Evolutionary conservation across 371 early-diverging fungal genomes (phyloP).

Genomic region (Mortierella sp.): DNA sequence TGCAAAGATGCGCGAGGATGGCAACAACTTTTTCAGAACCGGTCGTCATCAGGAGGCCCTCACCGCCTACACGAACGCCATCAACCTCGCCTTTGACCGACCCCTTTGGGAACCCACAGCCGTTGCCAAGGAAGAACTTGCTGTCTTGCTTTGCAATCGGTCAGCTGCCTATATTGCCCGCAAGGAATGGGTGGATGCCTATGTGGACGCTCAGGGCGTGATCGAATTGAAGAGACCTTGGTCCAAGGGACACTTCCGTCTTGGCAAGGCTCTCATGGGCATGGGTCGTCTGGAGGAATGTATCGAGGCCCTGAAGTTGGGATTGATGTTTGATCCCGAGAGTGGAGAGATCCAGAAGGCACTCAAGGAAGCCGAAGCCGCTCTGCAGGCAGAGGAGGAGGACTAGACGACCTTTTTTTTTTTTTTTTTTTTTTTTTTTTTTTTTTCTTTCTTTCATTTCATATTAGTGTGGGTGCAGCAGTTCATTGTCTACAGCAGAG

Average conservation of each 20-base stretch:
- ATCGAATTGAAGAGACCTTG: constrained; percentile 79
- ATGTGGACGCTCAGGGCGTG: constrained; percentile 80
- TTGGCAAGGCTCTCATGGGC: constrained; percentile 78
- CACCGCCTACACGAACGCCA: constrained; percentile 77
- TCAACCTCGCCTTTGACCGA: constrained; percentile 73
- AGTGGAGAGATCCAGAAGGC: constrained; percentile 69
- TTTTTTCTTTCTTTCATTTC: too few relatives aligned
- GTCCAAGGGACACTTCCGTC: constrained; percentile 86
- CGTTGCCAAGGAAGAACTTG: constrained; percentile 74
- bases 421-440: too few relatives aligned
- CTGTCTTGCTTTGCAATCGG: constrained; percentile 76
- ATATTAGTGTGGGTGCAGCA: too few relatives aligned
- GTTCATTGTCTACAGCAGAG: too few relatives aligned
- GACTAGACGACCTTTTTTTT: not conserved
- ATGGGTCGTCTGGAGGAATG: constrained; percentile 74
- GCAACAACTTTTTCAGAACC: constrained; percentile 77
- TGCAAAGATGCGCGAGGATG: constrained; percentile 75
- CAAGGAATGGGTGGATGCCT: constrained; percentile 75
- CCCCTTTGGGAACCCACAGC: constrained; percentile 83
- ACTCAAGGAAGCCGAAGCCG: constrained; percentile 54
- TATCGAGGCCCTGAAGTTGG: constrained; percentile 73
- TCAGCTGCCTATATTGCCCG: constrained; percentile 77
- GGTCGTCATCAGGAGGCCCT: constrained; percentile 76
- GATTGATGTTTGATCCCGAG: constrained; percentile 74
- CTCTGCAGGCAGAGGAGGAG: constrained; percentile 22